These are phyloP conservation scores for Clitopilus hobsonii DNA, from an alignment of 768 basidiomycete species.

Conservation along the genomic window DNA sequence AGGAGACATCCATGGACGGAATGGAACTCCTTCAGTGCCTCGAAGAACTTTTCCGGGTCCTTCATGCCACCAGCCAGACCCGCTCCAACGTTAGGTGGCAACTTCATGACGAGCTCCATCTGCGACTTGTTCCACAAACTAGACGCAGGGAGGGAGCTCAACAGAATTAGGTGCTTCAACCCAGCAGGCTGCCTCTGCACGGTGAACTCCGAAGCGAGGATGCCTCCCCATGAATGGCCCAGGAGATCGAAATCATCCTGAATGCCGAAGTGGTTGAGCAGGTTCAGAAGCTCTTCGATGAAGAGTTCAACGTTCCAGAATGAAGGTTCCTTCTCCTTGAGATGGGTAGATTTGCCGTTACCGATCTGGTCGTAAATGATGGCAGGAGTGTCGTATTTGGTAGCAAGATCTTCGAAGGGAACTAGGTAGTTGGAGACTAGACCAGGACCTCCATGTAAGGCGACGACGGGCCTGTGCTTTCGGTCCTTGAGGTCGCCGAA, in stretches of 20 bases:
- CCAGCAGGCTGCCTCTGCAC: slow-evolving; percentile 36
- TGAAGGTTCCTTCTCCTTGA: slow-evolving; percentile 40
- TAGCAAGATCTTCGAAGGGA: background rate
- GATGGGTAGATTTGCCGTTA: slow-evolving; percentile 48
- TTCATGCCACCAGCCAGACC: slow-evolving; percentile 35
- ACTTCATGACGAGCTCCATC: slow-evolving; percentile 22
- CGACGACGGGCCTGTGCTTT: slow-evolving; percentile 35
- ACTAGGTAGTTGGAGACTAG: slow-evolving; percentile 23
- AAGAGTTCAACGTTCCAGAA: slow-evolving; percentile 53
- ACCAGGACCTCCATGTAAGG: slow-evolving; percentile 54
- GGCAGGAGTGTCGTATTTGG: slow-evolving; percentile 13
- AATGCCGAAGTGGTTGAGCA: slow-evolving; percentile 40
- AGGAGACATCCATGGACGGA: slow-evolving; percentile 36
- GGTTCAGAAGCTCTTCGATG: slow-evolving; percentile 44
- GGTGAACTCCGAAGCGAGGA: slow-evolving; percentile 37
- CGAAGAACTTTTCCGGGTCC: slow-evolving; percentile 37
- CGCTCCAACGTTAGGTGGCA: slow-evolving; percentile 38
- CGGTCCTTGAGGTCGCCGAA: slow-evolving; percentile 34
- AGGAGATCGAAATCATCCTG: slow-evolving; percentile 38
- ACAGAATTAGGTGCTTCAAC: slow-evolving; percentile 39
- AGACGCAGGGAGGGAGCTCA: slow-evolving; percentile 40
- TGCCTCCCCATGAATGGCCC: slow-evolving; percentile 52
- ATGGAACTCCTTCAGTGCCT: slow-evolving; percentile 37
- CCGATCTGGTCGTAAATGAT: slow-evolving; percentile 57
- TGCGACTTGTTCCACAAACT: slow-evolving; percentile 28